Percentiles rank a stretch among this genome's conserved stretches.
phyloP scores from a whole-genome alignment of 2,329 filamentous ascomycete genomes.

The Colletotrichum coccodes region DNA sequence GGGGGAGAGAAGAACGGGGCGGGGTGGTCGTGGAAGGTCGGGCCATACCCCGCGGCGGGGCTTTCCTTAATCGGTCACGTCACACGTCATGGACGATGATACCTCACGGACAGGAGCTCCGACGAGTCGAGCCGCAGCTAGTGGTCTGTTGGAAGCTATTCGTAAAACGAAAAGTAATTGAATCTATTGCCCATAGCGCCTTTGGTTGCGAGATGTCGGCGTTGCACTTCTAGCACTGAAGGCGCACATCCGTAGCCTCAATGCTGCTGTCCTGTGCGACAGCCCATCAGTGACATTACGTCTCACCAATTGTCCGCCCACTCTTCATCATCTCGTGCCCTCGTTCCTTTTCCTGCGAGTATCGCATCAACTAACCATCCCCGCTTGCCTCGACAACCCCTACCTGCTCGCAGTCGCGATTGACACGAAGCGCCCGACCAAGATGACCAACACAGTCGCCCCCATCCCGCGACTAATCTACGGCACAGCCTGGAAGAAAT shows the following conservation, averaged over 20 bases:
- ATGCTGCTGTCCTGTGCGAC: slow-evolving; percentile 10
- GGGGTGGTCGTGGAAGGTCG: slow-evolving; percentile 1
- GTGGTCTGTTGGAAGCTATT: background rate
- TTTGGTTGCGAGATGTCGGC: too few relatives aligned
- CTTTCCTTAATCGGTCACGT: too few relatives aligned
- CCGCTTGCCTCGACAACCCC: background rate
- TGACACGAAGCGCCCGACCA: background rate
- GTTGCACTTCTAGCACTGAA: too few relatives aligned
- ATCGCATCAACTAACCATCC: background rate
- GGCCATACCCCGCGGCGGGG: slow-evolving; percentile 27
- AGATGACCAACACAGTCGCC: slow-evolving; percentile 10
- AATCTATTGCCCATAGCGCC: background rate
- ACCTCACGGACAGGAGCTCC: slow-evolving; percentile 15
- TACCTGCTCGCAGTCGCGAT: background rate
- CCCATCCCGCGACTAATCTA: slow-evolving; percentile 71
- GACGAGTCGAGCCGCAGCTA: background rate
- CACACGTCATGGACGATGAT: slow-evolving; percentile 26
- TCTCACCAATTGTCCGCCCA: background rate
- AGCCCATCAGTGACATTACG: background rate
- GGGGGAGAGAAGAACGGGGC: background rate
- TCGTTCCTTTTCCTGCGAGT: background rate
- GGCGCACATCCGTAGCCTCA: slow-evolving; percentile 2
- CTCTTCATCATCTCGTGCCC: background rate
- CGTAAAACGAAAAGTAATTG: background rate
- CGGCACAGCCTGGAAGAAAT: slow-evolving; percentile 89